phyloP scores from a whole-genome alignment of 371 early-diverging fungal species.

The Rhizopus sp. region DNA sequence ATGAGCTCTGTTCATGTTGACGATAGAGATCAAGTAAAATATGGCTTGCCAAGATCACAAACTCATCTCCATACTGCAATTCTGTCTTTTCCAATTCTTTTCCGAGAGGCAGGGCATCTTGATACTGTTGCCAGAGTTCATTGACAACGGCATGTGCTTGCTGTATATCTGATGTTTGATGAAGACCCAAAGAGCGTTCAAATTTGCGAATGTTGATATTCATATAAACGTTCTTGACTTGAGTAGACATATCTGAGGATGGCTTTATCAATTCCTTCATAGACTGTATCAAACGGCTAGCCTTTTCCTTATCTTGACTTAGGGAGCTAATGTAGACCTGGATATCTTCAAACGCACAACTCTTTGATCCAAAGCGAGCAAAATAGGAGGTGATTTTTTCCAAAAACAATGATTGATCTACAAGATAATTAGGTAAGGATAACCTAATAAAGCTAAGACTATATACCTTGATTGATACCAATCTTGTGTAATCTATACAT shows the following conservation, averaged over 20 bases:
- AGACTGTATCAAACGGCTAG: conserved; percentile 37
- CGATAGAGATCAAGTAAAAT: conserved; percentile 57
- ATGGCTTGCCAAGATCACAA: conserved; percentile 67
- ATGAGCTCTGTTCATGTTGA: conserved; percentile 28
- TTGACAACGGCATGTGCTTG: conserved; percentile 35
- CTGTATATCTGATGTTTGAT: conserved; percentile 17
- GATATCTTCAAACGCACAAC: conserved; percentile 81
- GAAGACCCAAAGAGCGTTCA: conserved; percentile 52
- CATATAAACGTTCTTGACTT: conserved; percentile 47
- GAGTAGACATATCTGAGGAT: conserved; percentile 22
- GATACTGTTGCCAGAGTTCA: conserved; percentile 56
- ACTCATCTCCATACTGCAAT: conserved; percentile 82
- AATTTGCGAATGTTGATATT: conserved; percentile 57
- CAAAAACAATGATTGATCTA: conserved; percentile 37
- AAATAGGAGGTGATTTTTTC: conserved; percentile 64
- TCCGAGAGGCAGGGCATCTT: conserved; percentile 66
- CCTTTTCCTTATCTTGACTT: conserved; percentile 23
- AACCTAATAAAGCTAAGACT: too few species aligned
- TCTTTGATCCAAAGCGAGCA: conserved; percentile 65
- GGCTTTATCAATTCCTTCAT: conserved; percentile 35
- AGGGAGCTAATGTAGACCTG: conserved; percentile 55
- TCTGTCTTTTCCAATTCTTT: conserved; percentile 70
- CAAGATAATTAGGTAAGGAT: too few species aligned
- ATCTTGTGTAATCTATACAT: conserved; percentile 44
- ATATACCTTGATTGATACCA: conserved; percentile 18